A percentile compares a stretch with the other conserved stretches of the same genome.
Conservation (phyloP, 2,329 filamentous ascomycete species). For the Colletotrichum camelliae region DNA sequence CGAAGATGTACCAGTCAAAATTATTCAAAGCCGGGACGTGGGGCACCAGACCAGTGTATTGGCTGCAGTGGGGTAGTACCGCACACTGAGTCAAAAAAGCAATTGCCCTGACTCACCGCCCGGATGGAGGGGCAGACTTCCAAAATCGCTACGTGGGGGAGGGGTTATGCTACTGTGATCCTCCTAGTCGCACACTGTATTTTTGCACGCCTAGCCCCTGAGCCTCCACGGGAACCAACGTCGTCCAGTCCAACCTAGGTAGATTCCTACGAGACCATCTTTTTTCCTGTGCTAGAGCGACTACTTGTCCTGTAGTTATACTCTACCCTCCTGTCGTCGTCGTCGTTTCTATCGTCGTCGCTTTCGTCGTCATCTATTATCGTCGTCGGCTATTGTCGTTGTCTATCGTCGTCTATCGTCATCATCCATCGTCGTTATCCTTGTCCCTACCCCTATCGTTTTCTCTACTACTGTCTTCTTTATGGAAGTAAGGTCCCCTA, state of each 20-base stretch:
- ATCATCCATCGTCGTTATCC: too few relatives aligned
- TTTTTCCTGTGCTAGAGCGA: neutral
- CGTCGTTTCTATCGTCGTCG: too few relatives aligned
- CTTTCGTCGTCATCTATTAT: too few relatives aligned
- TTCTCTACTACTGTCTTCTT: too few relatives aligned
- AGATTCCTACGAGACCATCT: neutral
- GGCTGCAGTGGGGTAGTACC: constrained; percentile 17
- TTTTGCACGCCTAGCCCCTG: neutral
- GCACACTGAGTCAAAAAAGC: constrained; percentile 12
- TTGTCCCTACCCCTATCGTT: too few relatives aligned
- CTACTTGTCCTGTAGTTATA: neutral
- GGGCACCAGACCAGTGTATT: constrained; percentile 18
- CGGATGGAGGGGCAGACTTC: constrained; percentile 17
- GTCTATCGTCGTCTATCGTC: too few relatives aligned
- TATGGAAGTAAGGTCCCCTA: too few relatives aligned
- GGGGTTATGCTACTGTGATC: neutral
- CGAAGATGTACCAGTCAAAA: constrained; percentile 11
- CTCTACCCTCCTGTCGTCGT: too few relatives aligned
- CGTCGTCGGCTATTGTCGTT: too few relatives aligned
- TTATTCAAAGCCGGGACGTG: constrained; percentile 9
- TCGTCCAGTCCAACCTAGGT: neutral
- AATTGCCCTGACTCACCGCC: constrained; percentile 22
- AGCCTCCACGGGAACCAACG: neutral
- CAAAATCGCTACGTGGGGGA: constrained; percentile 1
- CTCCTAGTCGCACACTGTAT: neutral